Evolutionary conservation across 495 filamentous ascomycete species (phyloP).

Genomic region (Thermochaetoides thermophila): DNA sequence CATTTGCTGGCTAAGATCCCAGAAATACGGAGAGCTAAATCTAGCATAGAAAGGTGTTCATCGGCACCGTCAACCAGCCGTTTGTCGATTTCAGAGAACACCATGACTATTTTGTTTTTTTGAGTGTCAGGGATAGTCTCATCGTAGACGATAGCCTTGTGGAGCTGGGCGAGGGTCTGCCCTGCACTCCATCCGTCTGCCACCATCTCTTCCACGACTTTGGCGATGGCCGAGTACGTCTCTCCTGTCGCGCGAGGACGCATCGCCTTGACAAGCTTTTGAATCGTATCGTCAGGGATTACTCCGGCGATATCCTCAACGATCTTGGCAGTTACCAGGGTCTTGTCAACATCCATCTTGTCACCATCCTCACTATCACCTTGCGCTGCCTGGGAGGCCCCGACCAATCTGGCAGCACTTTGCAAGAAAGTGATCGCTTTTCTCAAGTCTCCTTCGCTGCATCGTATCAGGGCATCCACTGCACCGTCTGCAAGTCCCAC

Average conservation of each 20-base stretch:
- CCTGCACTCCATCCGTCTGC: constrained; percentile 98
- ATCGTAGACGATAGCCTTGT: constrained; percentile 67
- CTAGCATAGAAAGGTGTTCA: constrained; percentile 81
- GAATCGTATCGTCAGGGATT: constrained; percentile 60
- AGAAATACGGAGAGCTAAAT: constrained; percentile 66
- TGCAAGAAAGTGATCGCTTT: constrained; percentile 95
- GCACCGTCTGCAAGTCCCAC: constrained; percentile 64
- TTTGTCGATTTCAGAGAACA: constrained; percentile 90
- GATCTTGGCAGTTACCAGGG: constrained; percentile 53
- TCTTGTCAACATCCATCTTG: constrained; percentile 43
- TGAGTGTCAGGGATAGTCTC: constrained; percentile 67
- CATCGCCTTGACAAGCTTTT: constrained; percentile 58
- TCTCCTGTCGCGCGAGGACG: constrained; percentile 50
- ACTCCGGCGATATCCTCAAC: constrained; percentile 96
- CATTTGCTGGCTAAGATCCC: constrained; percentile 51
- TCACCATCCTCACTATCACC: constrained; percentile 29
- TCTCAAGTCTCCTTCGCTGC: constrained; percentile 84
- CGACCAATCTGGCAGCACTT: constrained; percentile 69
- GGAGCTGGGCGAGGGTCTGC: constrained; percentile 72
- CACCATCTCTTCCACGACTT: constrained; percentile 73
- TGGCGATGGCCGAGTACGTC: constrained; percentile 58
- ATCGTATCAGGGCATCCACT: constrained; percentile 66
- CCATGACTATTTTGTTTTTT: constrained; percentile 79
- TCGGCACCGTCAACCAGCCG: constrained; percentile 93
- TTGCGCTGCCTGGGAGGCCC: constrained; percentile 28